Percentiles rank a stretch among this genome's conserved stretches.
These are phyloP conservation scores for Solanum ossicruentum DNA, from an alignment of 257 asterid species.

Conservation along the genomic window DNA sequence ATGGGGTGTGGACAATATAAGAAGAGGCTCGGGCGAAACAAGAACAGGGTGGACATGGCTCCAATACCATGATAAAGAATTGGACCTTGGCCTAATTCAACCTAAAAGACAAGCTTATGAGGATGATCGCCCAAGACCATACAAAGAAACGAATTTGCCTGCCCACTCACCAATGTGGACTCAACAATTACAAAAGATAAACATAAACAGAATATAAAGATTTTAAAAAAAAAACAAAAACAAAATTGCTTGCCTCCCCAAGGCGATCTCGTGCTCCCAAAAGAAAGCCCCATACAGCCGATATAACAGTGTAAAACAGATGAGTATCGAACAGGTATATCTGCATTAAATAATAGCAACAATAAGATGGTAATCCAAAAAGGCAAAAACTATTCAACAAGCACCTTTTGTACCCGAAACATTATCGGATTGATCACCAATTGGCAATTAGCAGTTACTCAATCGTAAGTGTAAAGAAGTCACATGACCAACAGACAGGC, in stretches of 20 bases:
- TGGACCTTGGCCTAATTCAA: neutral
- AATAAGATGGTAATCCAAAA: neutral
- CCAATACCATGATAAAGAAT: neutral
- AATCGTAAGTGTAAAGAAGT: neutral
- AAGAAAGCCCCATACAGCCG: conserved; percentile 85
- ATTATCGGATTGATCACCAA: neutral
- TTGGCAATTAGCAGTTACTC: neutral
- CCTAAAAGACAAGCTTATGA: neutral
- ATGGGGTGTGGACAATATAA: neutral
- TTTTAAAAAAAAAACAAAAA: neutral
- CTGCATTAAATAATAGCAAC: conserved; percentile 29
- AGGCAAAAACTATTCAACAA: neutral
- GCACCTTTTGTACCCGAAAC: neutral
- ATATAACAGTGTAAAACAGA: conserved; percentile 78
- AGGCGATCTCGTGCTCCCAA: conserved; percentile 97
- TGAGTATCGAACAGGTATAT: conserved; percentile 84
- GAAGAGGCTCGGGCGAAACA: neutral
- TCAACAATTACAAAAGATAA: neutral
- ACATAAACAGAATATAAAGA: neutral
- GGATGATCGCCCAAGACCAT: neutral
- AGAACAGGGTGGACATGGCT: neutral
- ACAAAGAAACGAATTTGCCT: neutral
- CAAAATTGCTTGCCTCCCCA: conserved; percentile 55
- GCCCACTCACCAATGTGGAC: neutral
- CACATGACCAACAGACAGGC: neutral